Evolutionary conservation across 495 filamentous ascomycete species (phyloP).

Genomic region (Bombardia bombarda): DNA sequence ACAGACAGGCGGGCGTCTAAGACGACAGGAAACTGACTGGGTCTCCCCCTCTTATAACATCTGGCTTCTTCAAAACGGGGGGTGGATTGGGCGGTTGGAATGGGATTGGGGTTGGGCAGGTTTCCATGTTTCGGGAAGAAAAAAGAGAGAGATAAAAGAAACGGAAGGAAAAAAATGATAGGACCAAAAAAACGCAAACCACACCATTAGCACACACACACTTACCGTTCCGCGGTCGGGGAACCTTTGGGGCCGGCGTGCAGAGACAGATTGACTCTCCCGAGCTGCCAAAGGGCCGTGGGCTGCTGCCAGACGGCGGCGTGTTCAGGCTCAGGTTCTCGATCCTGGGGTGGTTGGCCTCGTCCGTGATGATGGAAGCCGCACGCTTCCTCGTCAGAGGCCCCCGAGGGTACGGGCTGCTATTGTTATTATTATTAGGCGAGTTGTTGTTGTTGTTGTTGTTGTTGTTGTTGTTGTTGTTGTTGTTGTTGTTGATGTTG

Average conservation of each 20-base stretch:
- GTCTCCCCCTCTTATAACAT: too few relatives aligned
- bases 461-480: not conserved
- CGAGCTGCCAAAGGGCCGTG: constrained; percentile 13
- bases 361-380: constrained; percentile 40
- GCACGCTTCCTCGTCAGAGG: constrained; percentile 34
- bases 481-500: not conserved
- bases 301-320: constrained; percentile 7
- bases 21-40: too few relatives aligned
- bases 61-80: too few relatives aligned
- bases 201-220: too few relatives aligned
- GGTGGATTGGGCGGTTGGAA: too few relatives aligned
- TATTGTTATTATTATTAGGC: not conserved
- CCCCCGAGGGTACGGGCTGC: constrained; percentile 3
- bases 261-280: constrained; percentile 72
- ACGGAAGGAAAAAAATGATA: constrained; percentile 12
- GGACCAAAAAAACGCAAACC: constrained; percentile 4
- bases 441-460: not conserved
- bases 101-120: too few relatives aligned
- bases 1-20: too few relatives aligned
- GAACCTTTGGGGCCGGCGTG: constrained; percentile 87
- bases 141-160: constrained; percentile 8
- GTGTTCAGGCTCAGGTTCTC: constrained; percentile 32
- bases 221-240: constrained; percentile 91
- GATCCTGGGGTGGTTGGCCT: constrained; percentile 35
- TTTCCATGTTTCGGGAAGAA: too few relatives aligned